Conservation (phyloP, 306 rosid species). For the Psophocarpus tetragonolobus region DNA sequence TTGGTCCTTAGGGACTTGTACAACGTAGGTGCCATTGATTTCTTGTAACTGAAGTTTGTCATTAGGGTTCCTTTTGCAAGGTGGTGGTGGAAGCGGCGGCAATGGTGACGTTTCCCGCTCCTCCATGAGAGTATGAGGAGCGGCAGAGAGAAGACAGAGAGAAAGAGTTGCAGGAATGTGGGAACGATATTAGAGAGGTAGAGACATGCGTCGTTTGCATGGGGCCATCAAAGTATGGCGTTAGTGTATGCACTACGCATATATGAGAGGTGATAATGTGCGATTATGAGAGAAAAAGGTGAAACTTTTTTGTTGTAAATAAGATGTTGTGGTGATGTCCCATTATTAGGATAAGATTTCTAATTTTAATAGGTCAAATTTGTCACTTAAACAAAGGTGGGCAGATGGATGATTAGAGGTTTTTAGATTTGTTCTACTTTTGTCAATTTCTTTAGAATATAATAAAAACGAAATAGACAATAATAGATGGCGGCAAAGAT, state of each 20-base stretch:
- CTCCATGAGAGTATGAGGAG: constrained; percentile 74
- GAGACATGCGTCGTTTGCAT: constrained; percentile 24
- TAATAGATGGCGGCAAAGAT: too few relatives aligned
- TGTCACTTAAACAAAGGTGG: background rate
- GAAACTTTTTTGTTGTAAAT: constrained; percentile 5
- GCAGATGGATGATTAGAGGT: background rate
- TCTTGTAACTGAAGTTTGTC: background rate
- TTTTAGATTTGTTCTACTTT: background rate
- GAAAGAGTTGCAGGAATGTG: constrained; percentile 7
- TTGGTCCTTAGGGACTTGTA: constrained; percentile 74
- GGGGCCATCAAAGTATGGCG: constrained; percentile 2
- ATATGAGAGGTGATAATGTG: background rate
- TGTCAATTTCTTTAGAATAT: background rate
- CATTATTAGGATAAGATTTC: constrained; percentile 12
- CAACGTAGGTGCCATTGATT: constrained; percentile 48
- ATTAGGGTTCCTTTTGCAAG: background rate
- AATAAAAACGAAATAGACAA: background rate
- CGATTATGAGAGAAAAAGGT: constrained; percentile 33
- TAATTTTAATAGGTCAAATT: constrained; percentile 36
- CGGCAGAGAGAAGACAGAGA: constrained; percentile 32
- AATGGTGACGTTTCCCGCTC: constrained; percentile 48
- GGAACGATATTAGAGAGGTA: constrained; percentile 15
- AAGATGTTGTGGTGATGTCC: background rate
- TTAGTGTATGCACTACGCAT: constrained; percentile 22
- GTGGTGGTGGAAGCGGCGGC: background rate